Evolutionary conservation across 2,329 filamentous ascomycete species (phyloP), one percentile per base, ranked within the genome.

Genomic region (Trichoderma semiorbis): DNA sequence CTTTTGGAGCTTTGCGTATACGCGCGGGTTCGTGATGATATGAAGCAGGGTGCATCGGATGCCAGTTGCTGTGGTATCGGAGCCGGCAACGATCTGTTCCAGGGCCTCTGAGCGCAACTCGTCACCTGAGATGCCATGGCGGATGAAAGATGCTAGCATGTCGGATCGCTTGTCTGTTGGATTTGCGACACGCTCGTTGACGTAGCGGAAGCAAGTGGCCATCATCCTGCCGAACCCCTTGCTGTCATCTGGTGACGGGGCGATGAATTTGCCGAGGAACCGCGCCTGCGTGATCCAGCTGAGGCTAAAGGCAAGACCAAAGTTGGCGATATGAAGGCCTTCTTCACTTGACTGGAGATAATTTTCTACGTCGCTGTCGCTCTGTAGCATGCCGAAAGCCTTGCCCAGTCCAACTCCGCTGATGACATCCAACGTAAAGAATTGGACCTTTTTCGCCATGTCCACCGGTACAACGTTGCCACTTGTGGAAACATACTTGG

Each of bases 351-450:
- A 79, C 58, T 79, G 75, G 50, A 85, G 71, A 67, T 84, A 83
- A 11, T 76, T 75, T 50, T 84, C 80, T 1, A 85, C 77, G 62
- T 88, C 87, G 1, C 77, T 74, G 74, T 89, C 84, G 7, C 77
- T 77, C 1, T 76, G 76, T 3, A 89, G 78, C 75, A 87, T 83
- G 30, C 86, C 85, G 69, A 87, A 88, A 0, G 83, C 64, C 16
- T 81, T 78, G n/a, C 86, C 86, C 18, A 88, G 82, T 0, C 85
- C 84, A 18, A 89, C 78, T 28, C 81, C 80, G 57, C 83, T 85
- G 72, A 89, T 86, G 10, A 87, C 84, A 73, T 89, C 87, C 2
- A 89, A 78, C 0, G 86, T 85, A 70, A 88, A 85, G 76, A 81
- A 87, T 21, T 86, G 83, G 0, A 84, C 77, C 69, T 85, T 85